Conservation (phyloP, 2,329 filamentous ascomycete species). For the Fusarium chaquense region DNA sequence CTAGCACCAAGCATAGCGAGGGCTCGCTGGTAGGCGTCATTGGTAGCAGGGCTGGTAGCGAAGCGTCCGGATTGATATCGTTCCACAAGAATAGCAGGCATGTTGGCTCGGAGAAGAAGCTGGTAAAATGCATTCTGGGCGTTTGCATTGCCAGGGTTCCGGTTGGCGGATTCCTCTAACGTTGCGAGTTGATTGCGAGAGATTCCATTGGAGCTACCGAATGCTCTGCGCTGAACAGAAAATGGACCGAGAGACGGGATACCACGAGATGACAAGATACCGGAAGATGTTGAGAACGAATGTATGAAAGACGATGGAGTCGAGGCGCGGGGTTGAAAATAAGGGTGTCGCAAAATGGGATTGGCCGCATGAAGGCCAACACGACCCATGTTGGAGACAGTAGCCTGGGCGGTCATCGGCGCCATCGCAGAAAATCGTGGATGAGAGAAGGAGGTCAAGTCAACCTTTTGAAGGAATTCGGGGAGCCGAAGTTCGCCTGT, state of each 20-base stretch:
- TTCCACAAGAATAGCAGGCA: constrained; percentile 93
- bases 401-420: constrained; percentile 31
- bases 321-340: constrained; percentile 41
- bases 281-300: constrained; percentile 43
- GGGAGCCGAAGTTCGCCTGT: constrained; percentile 38
- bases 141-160: constrained; percentile 86
- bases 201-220: constrained; percentile 62
- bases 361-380: constrained; percentile 50
- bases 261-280: constrained; percentile 37
- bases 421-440: constrained; percentile 16
- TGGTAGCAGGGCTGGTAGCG: constrained; percentile 81
- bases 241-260: constrained; percentile 38
- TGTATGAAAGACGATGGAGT: constrained; percentile 40
- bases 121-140: constrained; percentile 96
- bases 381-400: constrained; percentile 44
- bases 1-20: constrained; percentile 59
- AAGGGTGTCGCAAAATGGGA: constrained; percentile 46
- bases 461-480: constrained; percentile 47
- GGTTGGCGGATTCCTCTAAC: constrained; percentile 91
- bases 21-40: constrained; percentile 82
- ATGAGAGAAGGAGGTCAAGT: constrained; percentile 21
- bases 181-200: constrained; percentile 79
- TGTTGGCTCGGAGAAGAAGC: constrained; percentile 87
- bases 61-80: constrained; percentile 89
- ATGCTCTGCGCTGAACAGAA: constrained; percentile 50